Evolutionary conservation across 192 early-diverging fungal genomes (phyloP).

Genomic region (Chytriomyces sp.): DNA sequence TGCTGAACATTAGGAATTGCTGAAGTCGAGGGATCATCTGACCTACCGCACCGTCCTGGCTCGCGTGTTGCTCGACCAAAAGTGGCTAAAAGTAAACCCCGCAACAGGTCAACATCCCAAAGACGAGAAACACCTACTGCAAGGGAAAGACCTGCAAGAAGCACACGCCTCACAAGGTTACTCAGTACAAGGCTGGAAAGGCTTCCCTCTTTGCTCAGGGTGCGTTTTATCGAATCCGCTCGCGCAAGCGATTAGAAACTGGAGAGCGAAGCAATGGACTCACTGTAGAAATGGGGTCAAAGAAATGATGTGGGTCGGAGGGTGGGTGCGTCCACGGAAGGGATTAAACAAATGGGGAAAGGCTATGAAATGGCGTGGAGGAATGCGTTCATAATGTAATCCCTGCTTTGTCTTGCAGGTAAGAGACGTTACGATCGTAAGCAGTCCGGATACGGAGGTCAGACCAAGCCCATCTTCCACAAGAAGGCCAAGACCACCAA

Average conservation of each 20-base stretch:
- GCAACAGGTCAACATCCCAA: slow-evolving; percentile 94
- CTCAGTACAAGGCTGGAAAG: slow-evolving; percentile 99
- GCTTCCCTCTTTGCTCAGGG: slow-evolving; percentile 99
- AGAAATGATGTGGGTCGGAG: background rate
- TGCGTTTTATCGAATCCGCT: slow-evolving; percentile 44
- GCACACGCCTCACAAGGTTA: slow-evolving; percentile 99
- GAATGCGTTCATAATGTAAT: background rate
- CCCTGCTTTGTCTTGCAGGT: slow-evolving; percentile 47
- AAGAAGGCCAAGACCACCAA: slow-evolving; percentile 99
- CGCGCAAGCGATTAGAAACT: background rate
- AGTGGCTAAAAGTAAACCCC: background rate
- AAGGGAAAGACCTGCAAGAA: slow-evolving; percentile 95
- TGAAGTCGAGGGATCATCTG: background rate
- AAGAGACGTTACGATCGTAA: slow-evolving; percentile 86
- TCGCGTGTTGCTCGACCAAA: no score
- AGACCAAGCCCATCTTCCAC: slow-evolving; percentile 99
- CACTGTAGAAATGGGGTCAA: background rate
- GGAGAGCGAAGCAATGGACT: background rate
- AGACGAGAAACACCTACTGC: slow-evolving; percentile 99
- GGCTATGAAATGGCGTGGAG: background rate
- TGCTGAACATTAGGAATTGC: background rate
- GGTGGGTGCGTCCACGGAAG: background rate
- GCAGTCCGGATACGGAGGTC: slow-evolving; percentile 99
- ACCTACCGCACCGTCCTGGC: background rate
- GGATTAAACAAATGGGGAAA: background rate